Evolutionary conservation across 2,329 filamentous ascomycete species (phyloP).

Genomic region (Phialocephala sp.): DNA sequence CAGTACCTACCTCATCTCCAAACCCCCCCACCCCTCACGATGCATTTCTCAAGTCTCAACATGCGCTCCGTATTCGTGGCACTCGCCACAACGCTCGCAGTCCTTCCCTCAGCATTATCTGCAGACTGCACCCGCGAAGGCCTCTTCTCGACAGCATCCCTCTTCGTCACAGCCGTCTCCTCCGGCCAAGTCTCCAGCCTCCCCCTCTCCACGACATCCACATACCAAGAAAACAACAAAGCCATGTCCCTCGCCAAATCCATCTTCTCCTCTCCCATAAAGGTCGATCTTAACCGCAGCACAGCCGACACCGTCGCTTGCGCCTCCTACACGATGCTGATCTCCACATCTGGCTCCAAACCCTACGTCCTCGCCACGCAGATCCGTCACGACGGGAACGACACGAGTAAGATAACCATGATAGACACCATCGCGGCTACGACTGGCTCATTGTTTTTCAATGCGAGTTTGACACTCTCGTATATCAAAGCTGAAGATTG

Average conservation of each 20-base stretch:
- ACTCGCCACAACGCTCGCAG: neutral
- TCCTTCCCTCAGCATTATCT: neutral
- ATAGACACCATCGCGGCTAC: constrained; percentile 30
- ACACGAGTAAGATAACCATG: constrained; percentile 20
- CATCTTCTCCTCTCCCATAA: constrained; percentile 13
- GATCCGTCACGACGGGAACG: constrained; percentile 21
- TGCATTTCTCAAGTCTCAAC: neutral
- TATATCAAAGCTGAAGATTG: constrained; percentile 27
- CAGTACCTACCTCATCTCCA: neutral
- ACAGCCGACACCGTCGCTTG: constrained; percentile 25
- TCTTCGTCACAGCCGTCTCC: constrained; percentile 20
- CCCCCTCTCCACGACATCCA: constrained; percentile 1
- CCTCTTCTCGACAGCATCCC: constrained; percentile 15
- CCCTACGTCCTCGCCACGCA: constrained; percentile 28
- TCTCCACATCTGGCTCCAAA: constrained; percentile 17
- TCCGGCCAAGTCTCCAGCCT: constrained; percentile 12
- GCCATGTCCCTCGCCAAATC: constrained; percentile 14
- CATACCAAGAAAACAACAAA: constrained; percentile 27
- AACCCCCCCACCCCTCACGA: too few relatives aligned
- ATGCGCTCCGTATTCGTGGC: neutral
- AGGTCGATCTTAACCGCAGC: constrained; percentile 21
- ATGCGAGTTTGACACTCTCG: constrained; percentile 18
- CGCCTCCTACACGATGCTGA: constrained; percentile 26
- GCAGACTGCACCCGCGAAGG: constrained; percentile 25
- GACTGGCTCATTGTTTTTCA: constrained; percentile 24